Percentiles rank a stretch among this genome's conserved stretches.
These are phyloP conservation scores for Beta vulgaris DNA, from an alignment of 148 eudicot genomes.

Conservation along the genomic window DNA sequence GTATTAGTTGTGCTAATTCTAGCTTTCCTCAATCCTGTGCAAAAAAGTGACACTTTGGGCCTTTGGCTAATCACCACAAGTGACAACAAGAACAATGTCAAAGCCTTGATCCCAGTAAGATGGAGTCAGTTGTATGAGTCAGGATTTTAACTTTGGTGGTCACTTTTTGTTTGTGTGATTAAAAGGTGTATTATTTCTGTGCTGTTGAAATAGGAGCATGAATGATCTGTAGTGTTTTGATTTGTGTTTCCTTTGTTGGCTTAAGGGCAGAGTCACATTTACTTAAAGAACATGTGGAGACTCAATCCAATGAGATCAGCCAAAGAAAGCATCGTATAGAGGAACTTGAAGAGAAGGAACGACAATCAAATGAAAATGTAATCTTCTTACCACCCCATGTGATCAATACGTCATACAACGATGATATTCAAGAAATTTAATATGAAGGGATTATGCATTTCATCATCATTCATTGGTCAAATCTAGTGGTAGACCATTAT, in stretches of 20 bases:
- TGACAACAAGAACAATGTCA: too few relatives aligned
- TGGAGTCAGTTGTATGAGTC: too few relatives aligned
- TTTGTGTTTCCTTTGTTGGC: slow-evolving; percentile 38
- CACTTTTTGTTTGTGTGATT: too few relatives aligned
- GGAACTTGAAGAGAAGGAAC: slow-evolving; percentile 93
- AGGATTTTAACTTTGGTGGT: too few relatives aligned
- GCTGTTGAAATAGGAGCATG: not conserved
- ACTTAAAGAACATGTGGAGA: slow-evolving; percentile 73
- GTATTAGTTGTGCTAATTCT: not conserved
- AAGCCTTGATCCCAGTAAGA: too few relatives aligned
- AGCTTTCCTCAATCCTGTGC: not conserved
- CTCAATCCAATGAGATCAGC: slow-evolving; percentile 72
- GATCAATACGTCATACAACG: not conserved
- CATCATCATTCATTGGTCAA: not conserved
- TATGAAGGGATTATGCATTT: not conserved
- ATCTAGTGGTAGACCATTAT: not conserved
- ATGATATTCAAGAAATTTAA: not conserved
- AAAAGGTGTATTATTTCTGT: not conserved
- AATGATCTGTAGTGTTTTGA: slow-evolving; percentile 6
- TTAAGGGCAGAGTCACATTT: slow-evolving; percentile 89
- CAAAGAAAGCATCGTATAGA: slow-evolving; percentile 66
- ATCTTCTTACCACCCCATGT: slow-evolving; percentile 5
- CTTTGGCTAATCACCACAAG: too few relatives aligned
- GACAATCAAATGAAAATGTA: slow-evolving; percentile 91
- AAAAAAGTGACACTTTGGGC: not conserved